Evolutionary conservation across 306 rosid genomes (phyloP).

Genomic region (Casuarina cunninghamiana): DNA sequence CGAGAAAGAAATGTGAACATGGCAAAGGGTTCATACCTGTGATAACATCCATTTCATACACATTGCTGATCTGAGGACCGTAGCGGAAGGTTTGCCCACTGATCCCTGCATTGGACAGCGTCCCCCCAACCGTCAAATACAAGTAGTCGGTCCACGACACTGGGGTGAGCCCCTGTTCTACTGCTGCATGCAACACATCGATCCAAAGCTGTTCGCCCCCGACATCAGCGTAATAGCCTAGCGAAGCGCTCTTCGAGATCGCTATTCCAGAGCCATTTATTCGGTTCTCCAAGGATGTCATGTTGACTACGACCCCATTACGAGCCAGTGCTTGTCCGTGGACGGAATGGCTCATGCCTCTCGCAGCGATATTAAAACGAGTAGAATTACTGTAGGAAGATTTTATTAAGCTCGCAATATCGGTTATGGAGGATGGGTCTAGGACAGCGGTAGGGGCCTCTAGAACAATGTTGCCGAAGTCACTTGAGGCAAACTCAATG

Average conservation of each 20-base stretch:
- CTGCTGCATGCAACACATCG: slow-evolving; percentile 51
- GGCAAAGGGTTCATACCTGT: slow-evolving; percentile 43
- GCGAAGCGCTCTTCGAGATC: slow-evolving; percentile 30
- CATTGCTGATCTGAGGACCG: slow-evolving; percentile 76
- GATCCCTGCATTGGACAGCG: slow-evolving; percentile 75
- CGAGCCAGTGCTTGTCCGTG: slow-evolving; percentile 68
- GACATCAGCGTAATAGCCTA: slow-evolving; percentile 59
- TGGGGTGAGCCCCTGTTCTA: slow-evolving; percentile 60
- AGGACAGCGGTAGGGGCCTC: slow-evolving; percentile 56
- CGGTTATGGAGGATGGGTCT: slow-evolving; percentile 53
- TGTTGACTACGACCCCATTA: slow-evolving; percentile 65
- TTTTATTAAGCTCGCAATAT: slow-evolving; percentile 41
- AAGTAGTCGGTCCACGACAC: slow-evolving; percentile 75
- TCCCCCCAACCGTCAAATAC: slow-evolving; percentile 68
- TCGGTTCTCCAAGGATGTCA: slow-evolving; percentile 39
- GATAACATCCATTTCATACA: slow-evolving; percentile 64
- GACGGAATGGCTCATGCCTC: slow-evolving; percentile 72
- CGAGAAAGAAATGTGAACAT: too few relatives aligned
- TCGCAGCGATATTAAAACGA: slow-evolving; percentile 50
- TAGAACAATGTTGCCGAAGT: slow-evolving; percentile 56
- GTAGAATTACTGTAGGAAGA: slow-evolving; percentile 37
- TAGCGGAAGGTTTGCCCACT: slow-evolving; percentile 62
- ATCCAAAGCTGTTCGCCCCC: slow-evolving; percentile 72
- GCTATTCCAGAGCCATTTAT: slow-evolving; percentile 20
- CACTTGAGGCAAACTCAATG: slow-evolving; percentile 49